phyloP scores from a whole-genome alignment of 495 filamentous ascomycete species.

The Xylaria scruposa region DNA sequence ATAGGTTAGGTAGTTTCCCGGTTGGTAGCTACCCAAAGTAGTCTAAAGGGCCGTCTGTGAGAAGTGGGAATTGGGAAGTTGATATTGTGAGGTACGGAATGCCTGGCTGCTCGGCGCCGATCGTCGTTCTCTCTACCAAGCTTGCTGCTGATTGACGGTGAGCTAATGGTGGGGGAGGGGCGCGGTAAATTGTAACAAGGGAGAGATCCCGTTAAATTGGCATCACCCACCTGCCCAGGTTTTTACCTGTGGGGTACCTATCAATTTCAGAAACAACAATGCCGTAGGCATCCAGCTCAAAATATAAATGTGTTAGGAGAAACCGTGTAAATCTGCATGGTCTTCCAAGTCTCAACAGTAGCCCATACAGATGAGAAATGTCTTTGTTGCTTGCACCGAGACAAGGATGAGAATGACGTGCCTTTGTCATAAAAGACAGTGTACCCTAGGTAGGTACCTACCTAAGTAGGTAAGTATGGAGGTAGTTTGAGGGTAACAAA shows the following conservation, averaged over 20 bases:
- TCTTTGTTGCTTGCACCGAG: background rate
- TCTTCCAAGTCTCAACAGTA: background rate
- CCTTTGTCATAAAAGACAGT: background rate
- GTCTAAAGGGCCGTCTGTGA: background rate
- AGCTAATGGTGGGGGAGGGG: constrained; percentile 28
- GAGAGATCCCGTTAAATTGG: background rate
- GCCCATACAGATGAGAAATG: background rate
- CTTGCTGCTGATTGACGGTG: constrained; percentile 9
- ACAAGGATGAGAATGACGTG: background rate
- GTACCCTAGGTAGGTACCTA: background rate
- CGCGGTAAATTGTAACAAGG: constrained; percentile 18
- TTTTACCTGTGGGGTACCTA: background rate
- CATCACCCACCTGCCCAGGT: background rate
- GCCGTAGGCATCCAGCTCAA: background rate
- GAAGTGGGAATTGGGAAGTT: constrained; percentile 6
- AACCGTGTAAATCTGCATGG: background rate
- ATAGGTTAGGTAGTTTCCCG: background rate
- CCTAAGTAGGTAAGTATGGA: too few species aligned
- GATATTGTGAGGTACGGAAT: background rate
- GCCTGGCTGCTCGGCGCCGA: background rate
- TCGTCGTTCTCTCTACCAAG: background rate
- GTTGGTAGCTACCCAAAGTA: background rate
- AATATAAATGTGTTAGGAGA: background rate
- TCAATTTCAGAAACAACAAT: background rate
- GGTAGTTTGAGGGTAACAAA: background rate